Percentiles rank a stretch among this genome's conserved stretches.
These are phyloP conservation scores for Kwoniella botswanensis DNA, from an alignment of 768 basidiomycete genomes.

Conservation along the genomic window DNA sequence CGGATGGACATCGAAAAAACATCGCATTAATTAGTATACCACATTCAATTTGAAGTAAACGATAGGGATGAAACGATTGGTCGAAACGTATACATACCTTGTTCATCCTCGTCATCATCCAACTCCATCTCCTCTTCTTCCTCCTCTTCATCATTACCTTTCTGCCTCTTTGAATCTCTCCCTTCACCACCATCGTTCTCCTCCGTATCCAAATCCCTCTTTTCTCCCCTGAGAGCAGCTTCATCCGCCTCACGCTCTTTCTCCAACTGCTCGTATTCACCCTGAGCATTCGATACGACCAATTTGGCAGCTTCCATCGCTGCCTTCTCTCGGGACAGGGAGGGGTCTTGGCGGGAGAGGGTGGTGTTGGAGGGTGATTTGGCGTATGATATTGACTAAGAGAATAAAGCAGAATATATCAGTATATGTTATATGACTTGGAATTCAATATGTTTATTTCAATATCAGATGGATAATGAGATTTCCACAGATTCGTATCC, in stretches of 20 bases:
- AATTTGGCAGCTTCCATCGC: conserved; percentile 52
- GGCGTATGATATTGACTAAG: conserved; percentile 87
- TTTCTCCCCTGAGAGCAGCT: conserved; percentile 60
- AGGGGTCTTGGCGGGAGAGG: conserved; percentile 70
- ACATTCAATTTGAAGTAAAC: background rate
- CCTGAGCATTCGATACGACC: conserved; percentile 60
- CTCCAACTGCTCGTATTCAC: conserved; percentile 61
- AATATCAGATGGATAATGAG: no score
- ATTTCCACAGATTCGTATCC: no score
- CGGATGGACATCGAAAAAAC: conserved; percentile 34
- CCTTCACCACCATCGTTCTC: conserved; percentile 65
- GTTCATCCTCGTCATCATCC: conserved; percentile 63
- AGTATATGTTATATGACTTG: background rate
- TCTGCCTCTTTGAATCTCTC: conserved; percentile 71
- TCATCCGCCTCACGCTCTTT: conserved; percentile 67
- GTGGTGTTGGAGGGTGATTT: conserved; percentile 88
- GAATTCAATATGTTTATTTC: background rate
- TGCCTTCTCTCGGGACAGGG: conserved; percentile 56
- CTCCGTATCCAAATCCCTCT: conserved; percentile 65
- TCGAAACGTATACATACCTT: background rate
- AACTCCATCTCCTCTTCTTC: conserved; percentile 98
- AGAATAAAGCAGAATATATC: conserved; percentile 8
- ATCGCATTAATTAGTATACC: conserved; percentile 14
- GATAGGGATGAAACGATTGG: background rate
- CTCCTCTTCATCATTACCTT: conserved; percentile 68